Conservation (phyloP, 768 basidiomycete genomes). For the Trametes gibbosa region DNA sequence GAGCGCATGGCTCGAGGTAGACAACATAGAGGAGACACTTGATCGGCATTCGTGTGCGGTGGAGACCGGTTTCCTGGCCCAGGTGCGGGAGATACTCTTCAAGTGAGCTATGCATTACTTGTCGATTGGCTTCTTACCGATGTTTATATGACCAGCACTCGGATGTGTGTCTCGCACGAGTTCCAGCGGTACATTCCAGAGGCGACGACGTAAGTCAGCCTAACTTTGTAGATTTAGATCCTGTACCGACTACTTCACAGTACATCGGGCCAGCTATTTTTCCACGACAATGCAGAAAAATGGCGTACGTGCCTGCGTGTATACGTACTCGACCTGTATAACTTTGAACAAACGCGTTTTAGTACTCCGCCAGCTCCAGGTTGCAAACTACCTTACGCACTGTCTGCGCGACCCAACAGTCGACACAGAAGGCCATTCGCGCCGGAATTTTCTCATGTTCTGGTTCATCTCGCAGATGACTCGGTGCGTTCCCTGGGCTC, state of each 20-base stretch:
- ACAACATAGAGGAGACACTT: slow-evolving; percentile 58
- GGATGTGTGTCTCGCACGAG: slow-evolving; percentile 68
- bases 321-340: neutral
- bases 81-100: slow-evolving; percentile 71
- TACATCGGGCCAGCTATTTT: slow-evolving; percentile 22
- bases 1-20: slow-evolving; percentile 69
- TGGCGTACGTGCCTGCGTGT: slow-evolving; percentile 23
- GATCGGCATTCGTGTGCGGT: slow-evolving; percentile 62
- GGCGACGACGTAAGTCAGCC: slow-evolving; percentile 45
- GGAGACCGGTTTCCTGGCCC: slow-evolving; percentile 64
- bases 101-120: slow-evolving; percentile 47
- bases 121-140: neutral
- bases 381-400: slow-evolving; percentile 56
- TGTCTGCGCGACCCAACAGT: slow-evolving; percentile 61
- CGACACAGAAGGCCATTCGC: slow-evolving; percentile 43
- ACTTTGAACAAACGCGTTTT: neutral
- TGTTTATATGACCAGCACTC: slow-evolving; percentile 41
- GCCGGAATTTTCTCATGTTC: slow-evolving; percentile 67
- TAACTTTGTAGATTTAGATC: slow-evolving; percentile 18
- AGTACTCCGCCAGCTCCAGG: slow-evolving; percentile 60
- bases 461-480: slow-evolving; percentile 75
- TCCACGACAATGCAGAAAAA: slow-evolving; percentile 26
- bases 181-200: slow-evolving; percentile 64
- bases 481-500: slow-evolving; percentile 37
- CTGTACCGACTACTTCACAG: slow-evolving; percentile 32